These are phyloP conservation scores for Nephelium lappaceum DNA, from an alignment of 345 rosid genomes.

Conservation along the genomic window DNA sequence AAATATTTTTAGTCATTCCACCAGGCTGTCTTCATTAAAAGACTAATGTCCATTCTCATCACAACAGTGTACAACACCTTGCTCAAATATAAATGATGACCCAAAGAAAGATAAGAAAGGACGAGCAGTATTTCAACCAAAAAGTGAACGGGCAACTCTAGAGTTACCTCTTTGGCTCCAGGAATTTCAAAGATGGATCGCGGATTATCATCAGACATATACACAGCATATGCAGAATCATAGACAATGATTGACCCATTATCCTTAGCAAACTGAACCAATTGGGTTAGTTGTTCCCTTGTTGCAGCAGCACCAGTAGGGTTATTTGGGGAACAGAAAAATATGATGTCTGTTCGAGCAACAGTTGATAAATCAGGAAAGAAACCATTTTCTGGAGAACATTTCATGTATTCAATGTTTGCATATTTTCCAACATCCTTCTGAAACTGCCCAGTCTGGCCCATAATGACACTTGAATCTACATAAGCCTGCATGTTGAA, in stretches of 20 bases:
- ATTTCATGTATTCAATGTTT: slow-evolving; percentile 90
- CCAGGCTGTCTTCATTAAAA: neutral
- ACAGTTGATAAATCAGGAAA: slow-evolving; percentile 85
- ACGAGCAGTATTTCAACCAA: neutral
- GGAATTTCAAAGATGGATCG: slow-evolving; percentile 93
- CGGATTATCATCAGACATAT: slow-evolving; percentile 85
- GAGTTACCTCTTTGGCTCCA: slow-evolving; percentile 88
- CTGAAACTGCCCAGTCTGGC: slow-evolving; percentile 80
- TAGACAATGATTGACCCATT: slow-evolving; percentile 91
- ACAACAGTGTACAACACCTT: neutral
- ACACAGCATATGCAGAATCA: slow-evolving; percentile 94
- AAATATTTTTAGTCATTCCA: no score
- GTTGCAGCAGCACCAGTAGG: slow-evolving; percentile 97
- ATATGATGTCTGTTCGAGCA: slow-evolving; percentile 77
- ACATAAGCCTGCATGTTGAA: slow-evolving; percentile 76
- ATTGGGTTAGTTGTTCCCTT: slow-evolving; percentile 69
- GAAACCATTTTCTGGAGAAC: slow-evolving; percentile 93
- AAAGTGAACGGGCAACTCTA: neutral
- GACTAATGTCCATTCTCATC: neutral
- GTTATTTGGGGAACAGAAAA: slow-evolving; percentile 96
- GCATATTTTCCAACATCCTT: slow-evolving; percentile 63
- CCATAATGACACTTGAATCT: slow-evolving; percentile 95
- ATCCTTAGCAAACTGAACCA: slow-evolving; percentile 83
- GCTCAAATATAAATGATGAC: neutral
- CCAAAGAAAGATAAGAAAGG: neutral